A percentile compares a stretch with the other conserved stretches of the same genome.
Evolutionary conservation across 2,329 filamentous ascomycete genomes (phyloP).

Genomic region (Scopulariopsis brevicaulis): DNA sequence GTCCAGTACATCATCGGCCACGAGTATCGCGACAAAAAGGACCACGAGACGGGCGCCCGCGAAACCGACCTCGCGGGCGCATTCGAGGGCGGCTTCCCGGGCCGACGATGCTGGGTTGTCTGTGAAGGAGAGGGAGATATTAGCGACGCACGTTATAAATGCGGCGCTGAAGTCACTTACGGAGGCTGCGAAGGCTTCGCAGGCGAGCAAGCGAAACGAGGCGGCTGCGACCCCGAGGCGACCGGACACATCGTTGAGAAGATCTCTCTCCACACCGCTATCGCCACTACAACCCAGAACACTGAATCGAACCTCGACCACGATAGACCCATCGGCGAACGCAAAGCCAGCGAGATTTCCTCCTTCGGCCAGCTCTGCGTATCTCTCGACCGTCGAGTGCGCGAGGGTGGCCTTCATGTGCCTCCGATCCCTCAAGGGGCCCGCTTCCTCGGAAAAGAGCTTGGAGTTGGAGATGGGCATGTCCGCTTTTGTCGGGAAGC

Average conservation of each 20-base stretch:
- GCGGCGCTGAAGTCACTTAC: constrained; percentile 54
- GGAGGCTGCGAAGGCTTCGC: constrained; percentile 47
- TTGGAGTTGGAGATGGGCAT: constrained; percentile 65
- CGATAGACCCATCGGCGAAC: constrained; percentile 26
- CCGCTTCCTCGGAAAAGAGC: constrained; percentile 12
- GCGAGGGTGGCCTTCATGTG: constrained; percentile 55
- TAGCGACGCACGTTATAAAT: constrained; percentile 68
- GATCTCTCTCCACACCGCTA: constrained; percentile 46
- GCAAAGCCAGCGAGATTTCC: constrained; percentile 14
- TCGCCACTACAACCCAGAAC: constrained; percentile 48
- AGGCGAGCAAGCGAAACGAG: constrained; percentile 19
- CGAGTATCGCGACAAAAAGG: constrained; percentile 10
- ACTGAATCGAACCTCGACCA: constrained; percentile 48
- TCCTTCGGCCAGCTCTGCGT: constrained; percentile 24
- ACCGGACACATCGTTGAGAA: constrained; percentile 29
- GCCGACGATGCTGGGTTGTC: constrained; percentile 24
- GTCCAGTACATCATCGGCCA: constrained; percentile 14
- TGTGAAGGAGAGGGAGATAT: constrained; percentile 48
- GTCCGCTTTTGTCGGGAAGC: constrained; percentile 54
- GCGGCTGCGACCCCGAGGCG: constrained; percentile 20
- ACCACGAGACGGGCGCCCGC: constrained; percentile 11
- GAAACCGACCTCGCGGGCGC: background rate
- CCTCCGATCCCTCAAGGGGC: constrained; percentile 38
- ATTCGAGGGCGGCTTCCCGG: background rate
- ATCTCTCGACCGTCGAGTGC: constrained; percentile 55